Conservation (phyloP, 2,329 filamentous ascomycete genomes). For the Ophiostoma angusticollis region DNA sequence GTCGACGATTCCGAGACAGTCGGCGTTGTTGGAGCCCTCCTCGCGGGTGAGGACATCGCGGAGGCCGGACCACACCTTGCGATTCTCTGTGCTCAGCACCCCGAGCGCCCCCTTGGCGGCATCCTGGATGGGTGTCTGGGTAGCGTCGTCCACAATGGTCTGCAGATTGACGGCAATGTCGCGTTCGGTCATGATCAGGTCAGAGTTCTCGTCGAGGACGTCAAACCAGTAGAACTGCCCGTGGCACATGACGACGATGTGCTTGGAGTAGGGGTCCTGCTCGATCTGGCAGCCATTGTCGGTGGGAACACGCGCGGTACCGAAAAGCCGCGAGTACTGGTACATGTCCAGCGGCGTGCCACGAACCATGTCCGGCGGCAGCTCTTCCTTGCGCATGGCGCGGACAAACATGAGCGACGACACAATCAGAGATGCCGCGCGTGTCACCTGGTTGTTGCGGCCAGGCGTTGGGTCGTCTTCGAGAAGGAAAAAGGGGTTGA, state of each 20-base stretch:
- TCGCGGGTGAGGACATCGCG: conserved; percentile 79
- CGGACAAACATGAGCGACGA: conserved; percentile 87
- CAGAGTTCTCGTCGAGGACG: conserved; percentile 84
- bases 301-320: conserved; percentile 86
- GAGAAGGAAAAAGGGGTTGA: conserved; percentile 95
- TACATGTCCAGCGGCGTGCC: conserved; percentile 92
- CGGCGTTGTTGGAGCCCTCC: conserved; percentile 82
- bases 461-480: conserved; percentile 96
- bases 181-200: conserved; percentile 93
- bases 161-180: conserved; percentile 85
- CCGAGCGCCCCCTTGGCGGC: conserved; percentile 91
- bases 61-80: conserved; percentile 88
- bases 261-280: conserved; percentile 84
- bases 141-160: conserved; percentile 82
- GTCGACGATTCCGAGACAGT: conserved; percentile 91
- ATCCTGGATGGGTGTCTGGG: conserved; percentile 79
- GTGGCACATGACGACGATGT: conserved; percentile 83
- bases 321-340: conserved; percentile 90
- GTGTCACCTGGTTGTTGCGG: conserved; percentile 89
- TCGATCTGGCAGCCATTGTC: conserved; percentile 92
- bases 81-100: conserved; percentile 89
- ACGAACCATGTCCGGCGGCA: conserved; percentile 75
- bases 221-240: conserved; percentile 99
- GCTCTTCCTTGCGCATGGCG: conserved; percentile 82
- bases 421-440: conserved; percentile 80